Evolutionary conservation across 805 yeast species (phyloP), one percentile per base, ranked within the genome.

Genomic region (Teunomyces barrocoloradensis): DNA sequence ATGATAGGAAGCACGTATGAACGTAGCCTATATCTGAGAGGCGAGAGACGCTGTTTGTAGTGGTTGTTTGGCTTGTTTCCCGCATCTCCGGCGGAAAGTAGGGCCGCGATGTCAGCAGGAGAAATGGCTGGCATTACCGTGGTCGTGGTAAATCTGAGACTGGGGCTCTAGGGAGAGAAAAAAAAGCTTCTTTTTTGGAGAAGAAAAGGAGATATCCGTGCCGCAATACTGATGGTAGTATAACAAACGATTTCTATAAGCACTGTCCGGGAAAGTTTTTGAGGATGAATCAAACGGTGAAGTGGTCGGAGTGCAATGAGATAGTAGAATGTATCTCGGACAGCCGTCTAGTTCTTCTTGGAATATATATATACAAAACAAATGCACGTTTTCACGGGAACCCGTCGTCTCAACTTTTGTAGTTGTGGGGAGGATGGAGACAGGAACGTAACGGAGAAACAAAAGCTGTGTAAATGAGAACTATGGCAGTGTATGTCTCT

Each of bases 31-130:
- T 72, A 85, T 41, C 94, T 68, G 49, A 75, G 42, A 0, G 81
- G 76, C 3, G 85, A 70, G 67, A 91, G 74, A 30, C 75, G 69
- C 5, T 73, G 54, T 56, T 75, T 73, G 68, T 91, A 92, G 58
- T 82, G 92, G 45, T 80, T 80, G 34, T 73, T 73, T 2, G 86
- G 77, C 55, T 78, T 79, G 52, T 85, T 82, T 0, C 97, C 97
- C 0, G 96, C 91, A 61, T 89, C 96, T 10, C 54, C 52, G 21
- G 48, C 51, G 11, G 52, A 47, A 28, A 44, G 47, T 41, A 43
- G 51, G 21, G 48, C 44, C 21, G 47, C 51, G 36, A 50, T 52
- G 32, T 49, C 53, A 10, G 44, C 50, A 27, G 49, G 53, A 23
- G 48, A 46, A 40, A 51, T 48, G 18, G 42, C 43, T 15, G 43